Evolutionary conservation across 768 basidiomycete genomes (phyloP), one percentile per base, ranked within the genome.

Genomic region (Cyclocybe cylindracea): DNA sequence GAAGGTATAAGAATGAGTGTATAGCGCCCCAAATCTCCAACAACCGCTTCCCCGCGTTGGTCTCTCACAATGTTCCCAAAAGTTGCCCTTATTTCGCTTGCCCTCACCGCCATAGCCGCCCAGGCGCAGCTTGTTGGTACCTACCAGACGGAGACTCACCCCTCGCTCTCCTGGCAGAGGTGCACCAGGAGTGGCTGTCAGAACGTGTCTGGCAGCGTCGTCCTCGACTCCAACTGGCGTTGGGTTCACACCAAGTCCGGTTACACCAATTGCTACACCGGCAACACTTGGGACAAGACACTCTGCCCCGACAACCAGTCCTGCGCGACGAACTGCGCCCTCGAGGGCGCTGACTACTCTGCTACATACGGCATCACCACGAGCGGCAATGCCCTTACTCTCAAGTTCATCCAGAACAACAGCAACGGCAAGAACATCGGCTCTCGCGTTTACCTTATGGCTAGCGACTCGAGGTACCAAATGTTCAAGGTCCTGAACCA

Each of bases 361-460:
- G 73, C 72, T 53, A 78, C 78, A 4, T 81, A 79, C 61, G 80
- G 80, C 44, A 75, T 83, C 66, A 75, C 74, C 55, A 71, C 76
- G 48, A 69, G 64, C 59, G 77, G 78, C 40, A 68, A 71, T 58
- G 61, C 73, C 18, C 66, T 80, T 48, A 77, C 70, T 13, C 64
- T 81, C 51, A 74, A 76, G 46, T 76, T 79, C 62, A 67, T 75
- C 46, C 78, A 77, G 38, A 50, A 57, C 63, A 56, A 60, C 53
- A 53, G 60, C 48, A 63, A 68, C 49, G 58, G 53, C 43, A 67
- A 59, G 47, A 74, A 73, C 62, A 61, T 72, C 51, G 71, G 71
- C 18, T 69, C 70, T 39, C 71, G 72, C 50, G 64, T 73, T 54
- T 82, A 83, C 70, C 71, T 82, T 54, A 65, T 83, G 70, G 62